Conservation (phyloP, 148 eudicot genomes). For the Polygonum aviculare region DNA sequence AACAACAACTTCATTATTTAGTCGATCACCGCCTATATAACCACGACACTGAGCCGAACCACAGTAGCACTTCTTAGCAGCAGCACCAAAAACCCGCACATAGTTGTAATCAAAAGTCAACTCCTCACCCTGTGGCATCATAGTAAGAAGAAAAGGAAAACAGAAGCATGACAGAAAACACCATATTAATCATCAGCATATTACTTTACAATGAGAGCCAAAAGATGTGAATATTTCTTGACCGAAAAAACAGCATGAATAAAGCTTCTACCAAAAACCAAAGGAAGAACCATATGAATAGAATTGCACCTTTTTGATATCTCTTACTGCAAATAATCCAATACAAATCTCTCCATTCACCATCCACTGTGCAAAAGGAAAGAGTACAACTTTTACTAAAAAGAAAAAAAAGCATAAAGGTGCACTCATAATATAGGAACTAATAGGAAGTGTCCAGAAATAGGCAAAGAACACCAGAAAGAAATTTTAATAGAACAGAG, state of each 20-base stretch:
- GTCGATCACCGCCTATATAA: constrained; percentile 85
- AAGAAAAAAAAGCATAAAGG: not conserved
- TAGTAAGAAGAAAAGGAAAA: not conserved
- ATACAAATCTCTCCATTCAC: constrained; percentile 97
- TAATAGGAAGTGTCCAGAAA: not conserved
- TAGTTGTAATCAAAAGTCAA: constrained; percentile 92
- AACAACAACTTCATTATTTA: constrained; percentile 57
- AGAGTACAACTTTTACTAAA: not conserved
- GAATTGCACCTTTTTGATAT: constrained; percentile 62
- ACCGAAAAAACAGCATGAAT: not conserved
- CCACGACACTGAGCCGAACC: constrained; percentile 86
- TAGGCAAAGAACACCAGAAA: constrained; percentile 1
- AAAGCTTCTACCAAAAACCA: not conserved
- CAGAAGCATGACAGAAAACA: not conserved
- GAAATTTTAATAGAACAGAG: not conserved
- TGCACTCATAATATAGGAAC: not conserved
- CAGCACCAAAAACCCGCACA: constrained; percentile 98
- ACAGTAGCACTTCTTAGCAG: constrained; percentile 95
- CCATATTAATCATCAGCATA: not conserved
- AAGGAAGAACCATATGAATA: not conserved
- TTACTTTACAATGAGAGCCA: not conserved
- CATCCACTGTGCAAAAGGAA: constrained; percentile 63
- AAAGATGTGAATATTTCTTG: not conserved
- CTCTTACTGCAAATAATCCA: constrained; percentile 81
- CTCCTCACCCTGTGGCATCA: constrained; percentile 74